A percentile compares a stretch with the other conserved stretches of the same genome.
phyloP scores from a whole-genome alignment of 1,284 basidiomycete genomes.

The Inonotus hispidus region DNA sequence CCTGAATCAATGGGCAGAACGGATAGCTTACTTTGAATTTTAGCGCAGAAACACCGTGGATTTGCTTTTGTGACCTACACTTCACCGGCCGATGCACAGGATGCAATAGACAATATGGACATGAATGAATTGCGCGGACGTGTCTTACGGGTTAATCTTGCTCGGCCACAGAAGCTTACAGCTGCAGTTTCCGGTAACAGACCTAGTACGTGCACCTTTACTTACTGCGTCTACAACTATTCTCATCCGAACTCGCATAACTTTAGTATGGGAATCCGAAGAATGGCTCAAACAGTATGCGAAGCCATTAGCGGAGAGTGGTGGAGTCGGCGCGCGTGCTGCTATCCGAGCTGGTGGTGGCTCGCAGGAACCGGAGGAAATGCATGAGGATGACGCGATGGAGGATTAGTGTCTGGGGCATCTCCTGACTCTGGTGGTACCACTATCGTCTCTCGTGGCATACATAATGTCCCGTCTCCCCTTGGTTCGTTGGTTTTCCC shows the following conservation, averaged over 20 bases:
- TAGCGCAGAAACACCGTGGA: conserved; percentile 73
- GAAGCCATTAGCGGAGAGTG: conserved; percentile 65
- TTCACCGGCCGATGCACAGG: conserved; percentile 73
- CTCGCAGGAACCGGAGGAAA: conserved; percentile 22
- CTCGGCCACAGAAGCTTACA: conserved; percentile 63
- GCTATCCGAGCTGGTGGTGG: conserved; percentile 42
- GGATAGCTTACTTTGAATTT: conserved; percentile 20
- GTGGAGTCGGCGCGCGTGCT: conserved; percentile 44
- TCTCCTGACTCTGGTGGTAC: too few relatives aligned
- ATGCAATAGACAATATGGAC: conserved; percentile 88
- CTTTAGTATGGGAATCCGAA: conserved; percentile 77
- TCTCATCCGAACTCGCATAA: neutral
- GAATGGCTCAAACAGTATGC: conserved; percentile 74
- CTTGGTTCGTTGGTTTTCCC: too few relatives aligned
- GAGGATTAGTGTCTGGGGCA: conserved; percentile 38
- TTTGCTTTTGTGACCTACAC: conserved; percentile 78
- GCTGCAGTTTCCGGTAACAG: conserved; percentile 63
- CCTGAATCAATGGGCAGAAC: conserved; percentile 12
- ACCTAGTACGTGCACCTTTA: conserved; percentile 51
- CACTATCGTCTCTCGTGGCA: too few relatives aligned
- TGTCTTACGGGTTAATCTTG: conserved; percentile 62
- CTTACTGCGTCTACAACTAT: too few relatives aligned
- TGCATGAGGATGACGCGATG: conserved; percentile 44
- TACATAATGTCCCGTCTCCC: too few relatives aligned
- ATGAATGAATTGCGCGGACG: conserved; percentile 71